phyloP scores from a whole-genome alignment of 1,139 yeast genomes.

The Yamadazyma atlantica region DNA sequence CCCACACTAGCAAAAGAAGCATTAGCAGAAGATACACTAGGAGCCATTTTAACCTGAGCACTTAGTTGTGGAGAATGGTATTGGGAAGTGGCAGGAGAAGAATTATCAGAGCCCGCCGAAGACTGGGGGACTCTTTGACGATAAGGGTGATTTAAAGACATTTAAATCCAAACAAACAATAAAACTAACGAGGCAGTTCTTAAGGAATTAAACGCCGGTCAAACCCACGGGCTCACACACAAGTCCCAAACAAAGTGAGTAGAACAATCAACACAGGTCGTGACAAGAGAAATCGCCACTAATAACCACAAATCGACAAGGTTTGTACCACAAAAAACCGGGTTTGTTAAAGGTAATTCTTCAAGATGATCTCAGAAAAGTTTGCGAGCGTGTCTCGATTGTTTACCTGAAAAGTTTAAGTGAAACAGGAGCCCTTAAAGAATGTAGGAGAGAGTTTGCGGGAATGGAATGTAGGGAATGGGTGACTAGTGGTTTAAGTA shows the following conservation, averaged over 20 bases:
- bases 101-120: conserved; percentile 3
- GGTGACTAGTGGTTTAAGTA: too few relatives aligned
- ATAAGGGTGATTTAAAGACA: conserved; percentile 26
- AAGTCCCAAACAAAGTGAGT: too few relatives aligned
- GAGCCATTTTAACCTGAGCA: conserved; percentile 1
- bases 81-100: conserved; percentile 12
- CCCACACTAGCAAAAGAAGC: background rate
- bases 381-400: background rate
- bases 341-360: too few relatives aligned
- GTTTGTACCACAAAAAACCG: too few relatives aligned
- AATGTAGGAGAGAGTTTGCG: too few relatives aligned
- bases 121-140: conserved; percentile 27
- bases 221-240: too few relatives aligned
- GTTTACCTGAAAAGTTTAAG: background rate
- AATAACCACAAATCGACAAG: background rate
- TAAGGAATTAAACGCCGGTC: background rate
- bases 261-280: too few relatives aligned
- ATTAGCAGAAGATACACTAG: background rate
- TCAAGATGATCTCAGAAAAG: background rate
- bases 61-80: conserved; percentile 10
- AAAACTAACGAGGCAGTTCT: background rate
- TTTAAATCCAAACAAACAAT: too few relatives aligned
- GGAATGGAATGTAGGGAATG: too few relatives aligned
- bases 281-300: too few relatives aligned
- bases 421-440: too few relatives aligned